Evolutionary conservation across 257 asterid species (phyloP).

Genomic region (Capsicum baccatum): DNA sequence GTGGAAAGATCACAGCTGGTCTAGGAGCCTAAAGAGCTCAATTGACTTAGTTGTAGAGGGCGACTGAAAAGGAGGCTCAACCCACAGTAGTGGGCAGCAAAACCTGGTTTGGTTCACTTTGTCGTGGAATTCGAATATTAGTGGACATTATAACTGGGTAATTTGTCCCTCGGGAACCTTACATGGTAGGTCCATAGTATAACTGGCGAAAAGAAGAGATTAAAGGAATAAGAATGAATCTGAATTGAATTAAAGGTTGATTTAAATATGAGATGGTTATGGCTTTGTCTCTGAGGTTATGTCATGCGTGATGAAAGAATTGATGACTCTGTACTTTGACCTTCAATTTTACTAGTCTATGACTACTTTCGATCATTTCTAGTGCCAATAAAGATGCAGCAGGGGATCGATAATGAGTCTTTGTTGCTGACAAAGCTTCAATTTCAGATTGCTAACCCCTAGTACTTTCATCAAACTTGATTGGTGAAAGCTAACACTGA

Average conservation of each 20-base stretch:
- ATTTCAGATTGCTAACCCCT: neutral
- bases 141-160: neutral
- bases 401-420: neutral
- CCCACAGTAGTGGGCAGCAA: neutral
- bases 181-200: neutral
- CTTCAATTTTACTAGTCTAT: neutral
- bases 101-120: neutral
- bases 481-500: neutral
- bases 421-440: neutral
- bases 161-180: neutral
- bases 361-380: neutral
- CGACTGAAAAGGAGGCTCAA: neutral
- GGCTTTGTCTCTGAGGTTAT: neutral
- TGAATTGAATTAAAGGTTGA: neutral
- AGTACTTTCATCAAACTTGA: neutral
- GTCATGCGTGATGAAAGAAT: neutral
- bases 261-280: neutral
- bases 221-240: neutral
- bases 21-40: constrained; percentile 3
- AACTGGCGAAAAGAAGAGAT: neutral
- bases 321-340: neutral
- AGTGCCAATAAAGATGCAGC: neutral
- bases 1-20: neutral
- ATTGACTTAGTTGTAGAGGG: neutral
- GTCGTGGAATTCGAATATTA: neutral